Base-by-base conservation (phyloP, 805 yeast genomes). In the Candida quercuum region DNA sequence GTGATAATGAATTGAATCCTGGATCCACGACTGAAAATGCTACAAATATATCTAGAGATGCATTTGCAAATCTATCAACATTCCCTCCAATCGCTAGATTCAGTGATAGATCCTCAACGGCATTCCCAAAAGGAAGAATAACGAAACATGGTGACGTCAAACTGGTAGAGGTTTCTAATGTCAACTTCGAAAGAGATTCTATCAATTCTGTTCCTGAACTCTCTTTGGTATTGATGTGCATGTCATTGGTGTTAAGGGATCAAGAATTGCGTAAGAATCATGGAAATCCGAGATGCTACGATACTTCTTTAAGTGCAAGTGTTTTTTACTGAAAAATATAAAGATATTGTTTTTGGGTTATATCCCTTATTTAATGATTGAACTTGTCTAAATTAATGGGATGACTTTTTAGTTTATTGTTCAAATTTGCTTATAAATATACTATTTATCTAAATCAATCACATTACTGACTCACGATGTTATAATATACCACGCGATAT, bases 161-260 rank as follows among this genome's bases (percentile, higher is more conserved):
- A 33, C 33, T 46, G 15, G 32, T 51, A 10, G 59, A 54, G 34
- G 50, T 45, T 16, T 36, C 41, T 19, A 29, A 24, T 23, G 39
- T 13, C 3, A 7, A 35, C n/a, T 19, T 12, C 3, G 35, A 36
- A 17, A 27, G 40, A 12, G 43, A 48, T 26, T 37, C 45, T 18
- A 40, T 42, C 3, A 6, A 27, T 8, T 41, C 40, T 19, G 43
- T 52, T 7, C 42, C 56, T 10, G 52, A 44, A 26, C 31, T 40
- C 5, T 38, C 51, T 7, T 18, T 48, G 22, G 55, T 54, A 9
- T 17, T 48, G 23, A 42, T 46, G 0, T 49, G 56, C 39, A 49
- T 52, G 53, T 35, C 53, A 2, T 11, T 54, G 36, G 48, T 54
- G 4, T 29, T 54, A 13, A 49, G 54, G 23, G 59, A 52, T 34